Percentiles rank a stretch among this genome's conserved stretches.
These are phyloP conservation scores for Colletotrichum truncatum DNA, from an alignment of 2,329 filamentous ascomycete genomes.

Conservation along the genomic window DNA sequence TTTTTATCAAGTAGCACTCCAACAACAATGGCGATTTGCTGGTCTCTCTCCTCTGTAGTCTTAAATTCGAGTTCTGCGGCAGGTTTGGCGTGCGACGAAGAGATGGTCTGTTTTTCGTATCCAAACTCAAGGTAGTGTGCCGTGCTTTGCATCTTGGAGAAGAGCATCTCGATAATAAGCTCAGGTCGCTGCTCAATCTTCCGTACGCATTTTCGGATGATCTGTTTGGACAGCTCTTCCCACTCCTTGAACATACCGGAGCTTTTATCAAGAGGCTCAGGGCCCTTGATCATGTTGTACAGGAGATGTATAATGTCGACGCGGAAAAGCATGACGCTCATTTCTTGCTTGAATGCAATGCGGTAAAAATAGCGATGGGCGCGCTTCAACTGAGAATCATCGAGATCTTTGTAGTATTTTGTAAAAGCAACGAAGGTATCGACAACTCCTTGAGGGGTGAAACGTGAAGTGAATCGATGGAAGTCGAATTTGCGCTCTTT, in stretches of 20 bases:
- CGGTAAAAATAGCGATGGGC: conserved; percentile 95
- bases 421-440: conserved; percentile 88
- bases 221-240: conserved; percentile 87
- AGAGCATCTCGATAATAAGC: conserved; percentile 89
- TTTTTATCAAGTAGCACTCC: conserved; percentile 83
- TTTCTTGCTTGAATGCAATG: conserved; percentile 92
- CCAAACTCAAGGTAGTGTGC: conserved; percentile 92
- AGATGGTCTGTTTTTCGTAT: conserved; percentile 79
- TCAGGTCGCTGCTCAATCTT: conserved; percentile 88
- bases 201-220: conserved; percentile 82
- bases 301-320: conserved; percentile 91
- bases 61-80: conserved; percentile 88
- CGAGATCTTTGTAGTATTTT: conserved; percentile 82
- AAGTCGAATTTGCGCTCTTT: conserved; percentile 96
- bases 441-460: conserved; percentile 84
- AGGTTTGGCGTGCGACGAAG: conserved; percentile 68
- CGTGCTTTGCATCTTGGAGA: conserved; percentile 88
- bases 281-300: conserved; percentile 91
- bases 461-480: conserved; percentile 80
- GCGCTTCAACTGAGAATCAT: conserved; percentile 83
- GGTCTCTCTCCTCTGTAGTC: conserved; percentile 71
- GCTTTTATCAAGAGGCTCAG: conserved; percentile 75
- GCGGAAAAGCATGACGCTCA: conserved; percentile 87
- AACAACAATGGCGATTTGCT: conserved; percentile 83
- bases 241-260: conserved; percentile 83